phyloP scores from a whole-genome alignment of 2,329 filamentous ascomycete species.

The Byssothecium circinans region DNA sequence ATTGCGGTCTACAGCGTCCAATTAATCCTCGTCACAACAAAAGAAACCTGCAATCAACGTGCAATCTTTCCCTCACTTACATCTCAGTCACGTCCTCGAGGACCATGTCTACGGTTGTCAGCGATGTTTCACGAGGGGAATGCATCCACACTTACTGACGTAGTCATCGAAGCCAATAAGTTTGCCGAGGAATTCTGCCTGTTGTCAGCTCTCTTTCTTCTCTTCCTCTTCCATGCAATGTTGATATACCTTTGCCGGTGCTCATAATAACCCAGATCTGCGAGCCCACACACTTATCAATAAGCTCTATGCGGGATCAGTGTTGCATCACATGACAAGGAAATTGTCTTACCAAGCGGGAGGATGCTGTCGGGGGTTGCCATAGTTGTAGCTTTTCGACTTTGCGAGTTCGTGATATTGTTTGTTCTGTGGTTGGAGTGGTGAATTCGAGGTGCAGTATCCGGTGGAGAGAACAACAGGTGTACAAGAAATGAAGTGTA shows the following conservation, averaged over 20 bases:
- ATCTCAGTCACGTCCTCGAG: slow-evolving; percentile 96
- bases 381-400: slow-evolving; percentile 18
- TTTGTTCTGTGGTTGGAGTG: slow-evolving; percentile 1
- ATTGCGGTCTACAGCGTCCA: no score
- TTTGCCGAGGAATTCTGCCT: slow-evolving; percentile 87
- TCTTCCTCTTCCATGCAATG: background rate
- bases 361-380: slow-evolving; percentile 30
- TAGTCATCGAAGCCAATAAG: slow-evolving; percentile 98
- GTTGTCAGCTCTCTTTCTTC: slow-evolving; percentile 6
- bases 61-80: slow-evolving; percentile 54
- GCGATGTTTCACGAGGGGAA: background rate
- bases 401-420: background rate
- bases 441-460: background rate
- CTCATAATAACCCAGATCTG: slow-evolving; percentile 99
- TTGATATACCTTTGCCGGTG: slow-evolving; percentile 80
- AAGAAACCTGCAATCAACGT: background rate
- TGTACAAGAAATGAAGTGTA: no score
- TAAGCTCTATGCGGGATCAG: slow-evolving; percentile 70
- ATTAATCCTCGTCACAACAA: background rate
- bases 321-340: background rate
- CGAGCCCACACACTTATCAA: slow-evolving; percentile 98
- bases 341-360: slow-evolving; percentile 29
- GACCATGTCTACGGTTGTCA: slow-evolving; percentile 72
- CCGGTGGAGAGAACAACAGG: no score
- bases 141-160: slow-evolving; percentile 77